Conservation (phyloP, 768 basidiomycete species). For the Flagelloscypha sp. region DNA sequence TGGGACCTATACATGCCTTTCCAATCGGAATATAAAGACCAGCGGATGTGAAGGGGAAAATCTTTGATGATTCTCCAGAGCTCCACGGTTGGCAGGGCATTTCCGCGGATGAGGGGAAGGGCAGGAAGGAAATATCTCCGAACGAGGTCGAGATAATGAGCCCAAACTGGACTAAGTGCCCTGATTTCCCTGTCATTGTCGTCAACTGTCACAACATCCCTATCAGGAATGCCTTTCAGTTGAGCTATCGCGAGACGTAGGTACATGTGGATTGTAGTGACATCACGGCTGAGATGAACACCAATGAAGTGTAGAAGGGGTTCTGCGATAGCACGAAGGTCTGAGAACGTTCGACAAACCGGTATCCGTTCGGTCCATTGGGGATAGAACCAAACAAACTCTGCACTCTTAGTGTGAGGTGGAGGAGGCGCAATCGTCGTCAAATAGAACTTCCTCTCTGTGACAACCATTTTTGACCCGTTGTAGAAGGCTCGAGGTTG, state of each 20-base stretch:
- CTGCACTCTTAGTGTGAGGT: constrained; percentile 61
- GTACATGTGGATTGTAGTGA: no score
- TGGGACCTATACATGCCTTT: constrained; percentile 65
- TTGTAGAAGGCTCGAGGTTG: constrained; percentile 59
- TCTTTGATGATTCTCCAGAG: constrained; percentile 84
- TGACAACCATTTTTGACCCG: constrained; percentile 45
- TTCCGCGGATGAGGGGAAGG: constrained; percentile 74
- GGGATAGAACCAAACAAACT: constrained; percentile 89
- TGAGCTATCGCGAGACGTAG: no score
- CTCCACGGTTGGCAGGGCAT: constrained; percentile 84
- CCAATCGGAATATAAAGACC: constrained; percentile 96
- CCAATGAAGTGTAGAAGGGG: constrained; percentile 77
- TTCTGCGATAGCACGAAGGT: constrained; percentile 67
- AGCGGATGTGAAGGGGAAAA: constrained; percentile 73
- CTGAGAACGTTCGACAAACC: constrained; percentile 51
- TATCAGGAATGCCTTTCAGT: no score
- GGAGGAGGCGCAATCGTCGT: constrained; percentile 77
- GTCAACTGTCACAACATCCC: no score
- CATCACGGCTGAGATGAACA: constrained; percentile 72
- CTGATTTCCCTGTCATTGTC: no score
- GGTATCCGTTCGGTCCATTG: constrained; percentile 72
- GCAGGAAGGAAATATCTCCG: constrained; percentile 81
- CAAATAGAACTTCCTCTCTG: constrained; percentile 55
- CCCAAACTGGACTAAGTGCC: no score
- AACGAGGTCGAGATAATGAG: no score